Percentiles rank a stretch among this genome's conserved stretches.
These are phyloP conservation scores for Cercophora samala DNA, from an alignment of 495 filamentous ascomycete species.

Conservation along the genomic window DNA sequence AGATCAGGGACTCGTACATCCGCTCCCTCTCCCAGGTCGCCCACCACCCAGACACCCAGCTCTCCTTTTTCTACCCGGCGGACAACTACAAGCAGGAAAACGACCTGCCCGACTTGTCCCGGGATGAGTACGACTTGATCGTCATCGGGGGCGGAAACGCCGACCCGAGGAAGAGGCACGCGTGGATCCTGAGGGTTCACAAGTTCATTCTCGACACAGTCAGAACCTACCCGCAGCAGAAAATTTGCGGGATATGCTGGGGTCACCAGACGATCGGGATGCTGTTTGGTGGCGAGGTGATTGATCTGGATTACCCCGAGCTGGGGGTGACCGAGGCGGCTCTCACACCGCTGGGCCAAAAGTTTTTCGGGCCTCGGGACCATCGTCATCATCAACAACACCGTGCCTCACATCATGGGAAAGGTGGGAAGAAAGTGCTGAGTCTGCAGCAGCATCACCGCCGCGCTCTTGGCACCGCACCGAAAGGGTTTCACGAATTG, in stretches of 20 bases:
- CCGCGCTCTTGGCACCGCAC: conserved; percentile 34
- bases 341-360: conserved; percentile 36
- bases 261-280: conserved; percentile 47
- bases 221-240: conserved; percentile 37
- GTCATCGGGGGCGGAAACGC: conserved; percentile 47
- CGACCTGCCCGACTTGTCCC: conserved; percentile 37
- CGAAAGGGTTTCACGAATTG: conserved; percentile 35
- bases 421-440: conserved; percentile 5
- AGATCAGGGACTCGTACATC: conserved; percentile 41
- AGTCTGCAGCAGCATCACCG: conserved; percentile 47
- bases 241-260: conserved; percentile 48
- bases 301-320: conserved; percentile 41
- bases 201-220: conserved; percentile 40
- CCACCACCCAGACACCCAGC: conserved; percentile 19
- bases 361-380: conserved; percentile 31
- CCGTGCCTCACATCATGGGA: too few species aligned
- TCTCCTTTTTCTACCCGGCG: conserved; percentile 44
- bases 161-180: conserved; percentile 42
- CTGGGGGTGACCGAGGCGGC: conserved; percentile 40
- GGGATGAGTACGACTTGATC: conserved; percentile 43
- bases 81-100: conserved; percentile 24
- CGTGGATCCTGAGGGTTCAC: conserved; percentile 46
- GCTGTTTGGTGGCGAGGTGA: conserved; percentile 42
- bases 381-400: not conserved
- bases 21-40: conserved; percentile 36